Evolutionary conservation across 192 early-diverging fungal species (phyloP), one percentile per base, ranked within the genome.

Genomic region (Mortierella antarctica): DNA sequence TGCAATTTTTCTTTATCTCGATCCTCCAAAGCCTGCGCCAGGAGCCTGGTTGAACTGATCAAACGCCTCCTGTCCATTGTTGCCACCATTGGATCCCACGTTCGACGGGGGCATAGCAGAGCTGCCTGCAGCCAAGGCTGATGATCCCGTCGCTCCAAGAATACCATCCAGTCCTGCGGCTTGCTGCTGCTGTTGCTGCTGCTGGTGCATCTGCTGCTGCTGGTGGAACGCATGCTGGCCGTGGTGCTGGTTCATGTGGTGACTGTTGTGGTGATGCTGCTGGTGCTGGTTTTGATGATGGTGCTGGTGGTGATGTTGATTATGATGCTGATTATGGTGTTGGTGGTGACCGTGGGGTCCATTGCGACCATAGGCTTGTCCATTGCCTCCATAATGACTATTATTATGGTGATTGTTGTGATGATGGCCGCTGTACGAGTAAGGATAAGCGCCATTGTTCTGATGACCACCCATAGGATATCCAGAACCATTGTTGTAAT

Each of bases 301-400:
- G 46, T 47, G 54, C 4, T 73, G 57, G 31, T 70, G 67, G 15
- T 49, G 57, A 17, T 67, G 71, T 20, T 56, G 41, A 44, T 58
- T 40, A 14, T 83, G 84, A 20, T 83, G 82, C 20, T 83, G 81
- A 47, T 74, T 62, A 5, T 77, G 67, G 39, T 86, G 76, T n/a
- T 86, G 73, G 47, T 86, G 68, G 70, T 83, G 49, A 65, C 81
- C 48, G 56, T 74, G 64, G 42, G 47, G 57, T 44, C 72, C 73
- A 41, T 59, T 66, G 45, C 73, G 73, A 17, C 73, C 73, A 62
- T 74, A 74, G n/a, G 23, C 64, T 39, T 74, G 73, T 51, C 73
- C 73, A 61, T 73, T 73, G 56, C 71, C 71, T 55, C 71, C 71
- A 67, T 67, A 62, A 10, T 70, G 56, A 57, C 71, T 70, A 31